Evolutionary conservation across 2,329 filamentous ascomycete genomes (phyloP), one percentile per base, ranked within the genome.

Genomic region (Colletotrichum siamense): DNA sequence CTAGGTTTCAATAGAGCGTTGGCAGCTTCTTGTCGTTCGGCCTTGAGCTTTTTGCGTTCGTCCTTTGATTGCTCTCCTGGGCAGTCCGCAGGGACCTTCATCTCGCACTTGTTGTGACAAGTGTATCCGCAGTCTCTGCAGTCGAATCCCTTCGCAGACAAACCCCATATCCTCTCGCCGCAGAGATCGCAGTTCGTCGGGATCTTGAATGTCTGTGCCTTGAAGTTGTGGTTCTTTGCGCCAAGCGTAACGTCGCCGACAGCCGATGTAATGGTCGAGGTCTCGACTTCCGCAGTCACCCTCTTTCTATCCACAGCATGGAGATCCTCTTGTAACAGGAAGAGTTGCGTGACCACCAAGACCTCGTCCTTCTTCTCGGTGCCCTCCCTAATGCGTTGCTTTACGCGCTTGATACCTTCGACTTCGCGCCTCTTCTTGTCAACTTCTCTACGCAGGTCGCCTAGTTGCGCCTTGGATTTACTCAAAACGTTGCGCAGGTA

Each of bases 151-250:
- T 99, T 99, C 49, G 97, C 96, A 34, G 95, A 98, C 55, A 99
- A 85, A 1, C 97, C 97, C 97, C 97, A 99, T 83, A 99, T 98
- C 32, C 97, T 92, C 83, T 99, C 97, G 22, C 96, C 96, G 81
- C 97, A 99, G 15, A 98, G 90, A 84, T 99, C 97, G 86, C 97
- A 99, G 83, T 99, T 99, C 6, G 97, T 99, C 0, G 98, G 98
- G 77, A 99, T 98, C 85, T 99, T 99, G 90, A 99, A 99, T 0
- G 97, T 99, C 82, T 99, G 96, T n/a, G 95, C 93, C 86, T 98
- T 98, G 90, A 99, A 99, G 82, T 98, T 97, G 88, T 99, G 97
- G 82, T 96, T 98, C 83, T 95, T 95, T 13, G 96, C 96, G 22
- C 96, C 96, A 24, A 98, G 88, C 3, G 96, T 98, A 71, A 99